Base-by-base conservation (phyloP, 208 protist genomes). In the Acanthamoeba healyi region DNA sequence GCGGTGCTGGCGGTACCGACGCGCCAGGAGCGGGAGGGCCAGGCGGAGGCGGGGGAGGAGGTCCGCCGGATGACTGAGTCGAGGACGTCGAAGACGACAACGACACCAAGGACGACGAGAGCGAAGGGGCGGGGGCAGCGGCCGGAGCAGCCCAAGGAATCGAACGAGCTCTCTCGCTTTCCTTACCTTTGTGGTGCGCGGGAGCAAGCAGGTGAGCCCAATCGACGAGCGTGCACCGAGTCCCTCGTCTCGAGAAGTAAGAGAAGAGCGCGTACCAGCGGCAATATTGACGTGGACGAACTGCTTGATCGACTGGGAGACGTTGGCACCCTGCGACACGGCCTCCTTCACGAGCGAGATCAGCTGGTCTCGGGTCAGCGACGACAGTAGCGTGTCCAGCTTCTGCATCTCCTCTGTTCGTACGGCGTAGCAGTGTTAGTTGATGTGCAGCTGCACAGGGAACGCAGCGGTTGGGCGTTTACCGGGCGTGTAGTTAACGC, bases 341-440 rank as follows among this genome's bases (percentile, higher is more conserved):
- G 67, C 67, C 67, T 77, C 67, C 38, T 77, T 77, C 34, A 77
- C 29, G 36, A 77, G 67, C 10, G n/a, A 22, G 67, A 77, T 77
- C 10, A 77, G 67, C 67, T 77, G 67, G 1, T 77, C 67, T 7
- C 67, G 29, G 1, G 67, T 77, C 67, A 77, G 38, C 67, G 67
- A 77, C 12, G 67, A 29, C 67, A 77, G 22, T 17, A 77, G 34
- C 38, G 29, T 77, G 38, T 77, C 67, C 38, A 77, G 29, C 19
- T 36, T 77, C 67, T 77, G 29, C 38, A 36, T 22, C 34, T 77
- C 67, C 67, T 77, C 67, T 72, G 63, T 67, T 67, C 29, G 17
- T 5, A 67, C 5, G 29, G 61, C 26, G 5, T n/a, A 4, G 10
- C 19, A 32, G 29, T 67, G 61, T 67, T 9, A n/a, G n/a, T n/a